A percentile compares a stretch with the other conserved stretches of the same genome.
Evolutionary conservation across 306 rosid species (phyloP).

Genomic region (Pterocarpus santalinus): DNA sequence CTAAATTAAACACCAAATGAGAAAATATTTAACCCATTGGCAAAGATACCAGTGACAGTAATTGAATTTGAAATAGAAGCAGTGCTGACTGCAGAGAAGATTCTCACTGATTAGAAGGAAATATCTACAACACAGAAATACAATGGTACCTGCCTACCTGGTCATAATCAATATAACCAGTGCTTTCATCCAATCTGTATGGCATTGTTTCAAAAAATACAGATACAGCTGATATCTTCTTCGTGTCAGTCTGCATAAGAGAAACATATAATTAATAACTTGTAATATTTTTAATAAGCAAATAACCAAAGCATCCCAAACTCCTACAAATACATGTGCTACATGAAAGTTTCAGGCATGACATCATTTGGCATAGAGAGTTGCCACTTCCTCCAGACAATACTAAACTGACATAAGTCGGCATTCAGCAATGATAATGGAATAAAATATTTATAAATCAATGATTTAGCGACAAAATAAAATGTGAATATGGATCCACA

Average conservation of each 20-base stretch:
- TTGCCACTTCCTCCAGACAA: conserved; percentile 18
- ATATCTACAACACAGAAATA: conserved; percentile 40
- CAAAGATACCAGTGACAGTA: conserved; percentile 23
- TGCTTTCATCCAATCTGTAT: conserved; percentile 82
- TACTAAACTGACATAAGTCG: background rate
- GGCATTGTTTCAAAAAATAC: conserved; percentile 95
- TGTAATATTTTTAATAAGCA: conserved; percentile 2
- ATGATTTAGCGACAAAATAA: conserved; percentile 5
- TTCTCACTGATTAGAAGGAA: conserved; percentile 33
- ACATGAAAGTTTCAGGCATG: conserved; percentile 11
- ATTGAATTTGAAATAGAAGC: conserved; percentile 43
- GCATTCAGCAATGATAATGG: conserved; percentile 4
- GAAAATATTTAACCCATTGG: background rate
- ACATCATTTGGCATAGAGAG: background rate
- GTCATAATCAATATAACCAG: conserved; percentile 95
- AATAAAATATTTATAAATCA: background rate
- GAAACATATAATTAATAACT: conserved; percentile 27
- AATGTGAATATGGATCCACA: background rate
- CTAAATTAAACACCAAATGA: conserved; percentile 37
- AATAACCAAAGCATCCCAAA: conserved; percentile 28
- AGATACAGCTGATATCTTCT: conserved; percentile 94
- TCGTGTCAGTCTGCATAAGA: conserved; percentile 87
- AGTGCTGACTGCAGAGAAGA: conserved; percentile 18
- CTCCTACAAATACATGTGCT: conserved; percentile 4
- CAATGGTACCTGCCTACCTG: conserved; percentile 87